These are phyloP conservation scores for Thelephora aurantiotincta DNA, from an alignment of 768 basidiomycete genomes.

Conservation along the genomic window DNA sequence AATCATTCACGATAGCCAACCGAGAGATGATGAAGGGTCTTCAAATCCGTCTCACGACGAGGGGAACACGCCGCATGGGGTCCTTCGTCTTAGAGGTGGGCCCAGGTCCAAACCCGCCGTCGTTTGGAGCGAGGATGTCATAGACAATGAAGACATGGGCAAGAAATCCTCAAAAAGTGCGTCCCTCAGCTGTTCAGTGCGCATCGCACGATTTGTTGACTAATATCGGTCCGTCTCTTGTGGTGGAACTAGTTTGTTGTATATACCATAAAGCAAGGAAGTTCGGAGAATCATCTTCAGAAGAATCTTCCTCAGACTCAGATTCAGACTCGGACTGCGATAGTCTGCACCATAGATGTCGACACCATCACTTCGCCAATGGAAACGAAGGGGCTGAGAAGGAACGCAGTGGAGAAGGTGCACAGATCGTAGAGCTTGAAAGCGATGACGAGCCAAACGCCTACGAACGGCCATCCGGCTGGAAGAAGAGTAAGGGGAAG, in stretches of 20 bases:
- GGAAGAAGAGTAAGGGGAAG: constrained; percentile 11
- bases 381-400: constrained; percentile 7
- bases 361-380: constrained; percentile 5
- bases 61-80: constrained; percentile 25
- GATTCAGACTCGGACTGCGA: constrained; percentile 23
- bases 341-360: constrained; percentile 5
- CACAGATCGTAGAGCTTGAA: constrained; percentile 13
- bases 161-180: constrained; percentile 89
- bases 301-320: constrained; percentile 42
- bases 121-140: constrained; percentile 70
- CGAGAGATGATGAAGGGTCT: constrained; percentile 15
- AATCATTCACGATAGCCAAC: constrained; percentile 20
- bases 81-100: constrained; percentile 43
- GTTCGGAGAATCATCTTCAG: constrained; percentile 72
- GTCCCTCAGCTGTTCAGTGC: constrained; percentile 16
- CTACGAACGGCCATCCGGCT: constrained; percentile 19
- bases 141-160: constrained; percentile 85
- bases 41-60: constrained; percentile 8
- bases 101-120: constrained; percentile 36
- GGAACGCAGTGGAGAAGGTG: constrained; percentile 8
- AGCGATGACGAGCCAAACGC: constrained; percentile 18
- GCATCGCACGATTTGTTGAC: not conserved
- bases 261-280: constrained; percentile 76
- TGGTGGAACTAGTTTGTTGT: constrained; percentile 63
- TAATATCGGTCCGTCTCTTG: not conserved